Percentiles rank a stretch among this genome's conserved stretches.
Conservation (phyloP, 1,284 basidiomycete genomes). For the Marasmius tenuissimus region DNA sequence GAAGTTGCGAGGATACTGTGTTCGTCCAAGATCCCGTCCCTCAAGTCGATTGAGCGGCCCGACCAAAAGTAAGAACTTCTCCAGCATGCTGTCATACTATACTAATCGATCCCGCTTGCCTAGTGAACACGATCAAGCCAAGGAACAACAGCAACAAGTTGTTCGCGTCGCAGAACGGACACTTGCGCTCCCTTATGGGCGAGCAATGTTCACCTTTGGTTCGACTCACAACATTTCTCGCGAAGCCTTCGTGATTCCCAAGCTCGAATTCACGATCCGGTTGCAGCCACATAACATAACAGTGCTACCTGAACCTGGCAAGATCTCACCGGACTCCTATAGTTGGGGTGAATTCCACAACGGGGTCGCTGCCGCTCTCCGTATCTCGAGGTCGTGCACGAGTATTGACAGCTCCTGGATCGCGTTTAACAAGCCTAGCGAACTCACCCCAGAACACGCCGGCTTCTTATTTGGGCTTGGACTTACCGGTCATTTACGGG, state of each 20-base stretch:
- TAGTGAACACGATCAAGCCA: conserved; percentile 79
- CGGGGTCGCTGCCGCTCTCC: conserved; percentile 89
- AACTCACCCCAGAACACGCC: conserved; percentile 88
- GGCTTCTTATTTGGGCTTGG: conserved; percentile 95
- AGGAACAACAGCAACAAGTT: conserved; percentile 81
- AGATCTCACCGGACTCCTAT: conserved; percentile 67
- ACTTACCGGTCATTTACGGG: conserved; percentile 85
- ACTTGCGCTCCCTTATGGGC: conserved; percentile 81
- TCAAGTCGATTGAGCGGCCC: conserved; percentile 69
- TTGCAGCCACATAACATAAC: conserved; percentile 69
- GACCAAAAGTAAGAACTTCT: conserved; percentile 61
- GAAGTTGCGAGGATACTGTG: conserved; percentile 88
- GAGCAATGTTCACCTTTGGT: conserved; percentile 87
- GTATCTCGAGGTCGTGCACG: conserved; percentile 75
- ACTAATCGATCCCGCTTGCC: not conserved
- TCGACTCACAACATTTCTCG: conserved; percentile 70
- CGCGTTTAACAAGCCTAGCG: conserved; percentile 86
- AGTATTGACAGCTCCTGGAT: conserved; percentile 91
- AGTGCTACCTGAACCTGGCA: conserved; percentile 63
- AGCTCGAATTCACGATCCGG: conserved; percentile 77
- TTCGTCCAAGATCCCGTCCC: conserved; percentile 66
- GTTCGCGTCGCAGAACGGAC: conserved; percentile 82
- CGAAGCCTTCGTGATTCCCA: conserved; percentile 78
- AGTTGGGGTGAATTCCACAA: conserved; percentile 98
- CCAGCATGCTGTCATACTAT: not conserved